Conservation (phyloP, 306 rosid genomes). For the Nissolia schottii region DNA sequence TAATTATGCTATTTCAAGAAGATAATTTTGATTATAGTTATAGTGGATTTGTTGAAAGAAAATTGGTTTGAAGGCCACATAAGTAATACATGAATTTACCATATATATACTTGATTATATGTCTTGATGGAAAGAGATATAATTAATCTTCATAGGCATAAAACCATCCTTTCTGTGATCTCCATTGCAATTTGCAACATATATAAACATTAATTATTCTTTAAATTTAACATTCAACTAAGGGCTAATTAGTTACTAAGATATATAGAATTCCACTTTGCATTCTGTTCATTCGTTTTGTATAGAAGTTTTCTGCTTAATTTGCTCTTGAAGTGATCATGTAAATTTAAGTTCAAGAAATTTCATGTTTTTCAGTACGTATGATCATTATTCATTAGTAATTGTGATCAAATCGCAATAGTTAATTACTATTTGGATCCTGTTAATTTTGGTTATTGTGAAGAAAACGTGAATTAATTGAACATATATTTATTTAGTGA, state of each 20-base stretch:
- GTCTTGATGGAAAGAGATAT: not conserved
- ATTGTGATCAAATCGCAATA: not conserved
- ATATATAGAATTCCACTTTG: not conserved
- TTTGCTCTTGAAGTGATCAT: not conserved
- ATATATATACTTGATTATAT: not conserved
- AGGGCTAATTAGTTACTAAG: not conserved
- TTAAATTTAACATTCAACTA: not conserved
- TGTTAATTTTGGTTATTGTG: not conserved
- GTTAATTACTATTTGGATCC: not conserved
- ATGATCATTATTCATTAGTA: not conserved
- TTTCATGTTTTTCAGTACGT: not conserved
- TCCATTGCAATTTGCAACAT: too few species aligned
- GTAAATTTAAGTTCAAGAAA: not conserved
- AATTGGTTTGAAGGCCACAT: not conserved
- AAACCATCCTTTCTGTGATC: not conserved
- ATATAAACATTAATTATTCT: too few species aligned
- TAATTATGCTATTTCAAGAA: not conserved
- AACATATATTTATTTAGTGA: not conserved
- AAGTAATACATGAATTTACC: not conserved
- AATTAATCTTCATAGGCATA: not conserved
- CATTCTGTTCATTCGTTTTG: not conserved
- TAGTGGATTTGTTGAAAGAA: not conserved
- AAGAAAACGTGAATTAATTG: not conserved
- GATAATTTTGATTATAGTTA: not conserved
- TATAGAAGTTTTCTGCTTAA: not conserved